Base-by-base conservation (phyloP, 78 protist genomes). In the Chrysochromulina tobinii region DNA sequence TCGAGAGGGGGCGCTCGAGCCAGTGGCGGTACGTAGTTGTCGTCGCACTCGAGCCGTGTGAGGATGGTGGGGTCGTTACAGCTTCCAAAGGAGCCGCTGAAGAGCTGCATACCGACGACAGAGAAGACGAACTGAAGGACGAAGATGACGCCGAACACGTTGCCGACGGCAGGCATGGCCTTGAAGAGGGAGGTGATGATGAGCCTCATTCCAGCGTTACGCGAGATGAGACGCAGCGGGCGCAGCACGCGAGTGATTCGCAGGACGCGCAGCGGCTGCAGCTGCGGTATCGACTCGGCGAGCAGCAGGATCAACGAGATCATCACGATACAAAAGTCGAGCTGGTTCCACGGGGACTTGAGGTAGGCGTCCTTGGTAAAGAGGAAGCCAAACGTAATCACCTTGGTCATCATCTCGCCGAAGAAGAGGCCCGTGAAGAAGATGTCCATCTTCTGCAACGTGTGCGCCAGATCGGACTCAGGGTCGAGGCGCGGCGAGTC, bases 311-410 rank as follows among this genome's bases (percentile, higher is more conserved):
- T 12, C 64, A 48, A 25, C 18, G 87, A 55, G 4, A 48, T 4
- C 17, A 89, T 0, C 20, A 93, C 95, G 17, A 93, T 50, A 51
- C 3, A 1, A 4, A 90, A 81, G 72, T 93, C 95, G 27, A 93
- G 87, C 20, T 1, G 3, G 58, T 90, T 90, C 94, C 92, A 93
- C 20, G 48, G 25, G 48, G 1, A 0, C 9, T 7, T 15, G 9
- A 79, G 48, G 61, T 79, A 79, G 27, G 87, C 58, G 38, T 5
- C 2, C 12, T 38, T 38, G 20, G 15, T 50, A 17, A 12, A n/a
- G 23, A 18, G n/a, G 72, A 66, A 66, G 4, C 72, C 72, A 18
- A 9, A 66, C 15, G 72, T 4, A 66, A 66, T 59, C 53, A 69
- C 51, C 79, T 69, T 69, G 15, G 27, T 12, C 14, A n/a, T 17